phyloP scores from a whole-genome alignment of 139 green algal genomes.

The Ulvella scutata region DNA sequence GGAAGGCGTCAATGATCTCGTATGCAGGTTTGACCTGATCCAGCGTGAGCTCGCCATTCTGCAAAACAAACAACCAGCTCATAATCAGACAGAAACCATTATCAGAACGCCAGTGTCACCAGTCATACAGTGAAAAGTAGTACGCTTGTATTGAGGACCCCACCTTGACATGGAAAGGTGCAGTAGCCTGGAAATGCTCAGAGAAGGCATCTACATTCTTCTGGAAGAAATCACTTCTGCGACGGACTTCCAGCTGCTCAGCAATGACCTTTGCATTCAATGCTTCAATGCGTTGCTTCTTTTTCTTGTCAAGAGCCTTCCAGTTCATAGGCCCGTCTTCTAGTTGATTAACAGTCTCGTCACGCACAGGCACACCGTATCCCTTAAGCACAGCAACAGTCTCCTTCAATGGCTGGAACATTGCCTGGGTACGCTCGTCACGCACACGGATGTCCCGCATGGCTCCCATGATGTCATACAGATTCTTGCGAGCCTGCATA shows the following conservation, averaged over 20 bases:
- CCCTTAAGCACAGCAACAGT: slow-evolving; percentile 49
- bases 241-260: slow-evolving; percentile 60
- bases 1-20: slow-evolving; percentile 48
- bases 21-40: slow-evolving; percentile 37
- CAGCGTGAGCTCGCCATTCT: slow-evolving; percentile 34
- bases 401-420: slow-evolving; percentile 72
- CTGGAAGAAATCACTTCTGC: slow-evolving; percentile 58
- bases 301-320: slow-evolving; percentile 68
- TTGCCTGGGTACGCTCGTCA: slow-evolving; percentile 49
- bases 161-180: slow-evolving; percentile 14
- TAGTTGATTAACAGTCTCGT: slow-evolving; percentile 8
- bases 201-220: slow-evolving; percentile 34
- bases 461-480: slow-evolving; percentile 70
- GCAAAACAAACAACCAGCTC: not conserved
- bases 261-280: not conserved
- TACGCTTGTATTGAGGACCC: not conserved
- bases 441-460: slow-evolving; percentile 75
- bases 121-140: too few species aligned
- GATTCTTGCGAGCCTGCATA: slow-evolving; percentile 7
- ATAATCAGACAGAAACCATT: too few species aligned
- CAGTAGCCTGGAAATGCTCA: slow-evolving; percentile 16
- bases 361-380: slow-evolving; percentile 25
- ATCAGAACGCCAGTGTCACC: too few species aligned
- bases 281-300: slow-evolving; percentile 13
- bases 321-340: slow-evolving; percentile 25